phyloP scores from a whole-genome alignment of 2,329 filamentous ascomycete genomes.

The Ophiosphaerella narmari region DNA sequence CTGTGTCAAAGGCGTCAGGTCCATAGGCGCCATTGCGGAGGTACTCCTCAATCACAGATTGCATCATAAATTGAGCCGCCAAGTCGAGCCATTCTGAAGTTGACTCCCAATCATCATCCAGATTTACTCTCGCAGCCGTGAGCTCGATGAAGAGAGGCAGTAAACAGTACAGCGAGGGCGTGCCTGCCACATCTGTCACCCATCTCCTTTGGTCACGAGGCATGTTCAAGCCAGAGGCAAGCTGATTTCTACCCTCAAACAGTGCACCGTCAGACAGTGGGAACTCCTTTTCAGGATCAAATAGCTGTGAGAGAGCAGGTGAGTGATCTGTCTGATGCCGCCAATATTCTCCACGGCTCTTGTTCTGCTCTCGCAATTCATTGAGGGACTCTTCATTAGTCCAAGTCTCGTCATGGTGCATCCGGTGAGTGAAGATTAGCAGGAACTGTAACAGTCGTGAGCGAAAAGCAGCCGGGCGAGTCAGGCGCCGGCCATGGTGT shows the following conservation, averaged over 20 bases:
- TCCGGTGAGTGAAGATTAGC: constrained; percentile 50
- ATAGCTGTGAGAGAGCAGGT: constrained; percentile 26
- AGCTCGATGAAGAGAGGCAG: constrained; percentile 56
- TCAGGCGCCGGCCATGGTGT: constrained; percentile 42
- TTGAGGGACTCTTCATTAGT: constrained; percentile 43
- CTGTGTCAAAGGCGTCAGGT: constrained; percentile 46
- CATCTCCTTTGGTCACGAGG: constrained; percentile 27
- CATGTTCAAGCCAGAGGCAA: constrained; percentile 32
- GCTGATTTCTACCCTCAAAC: constrained; percentile 31
- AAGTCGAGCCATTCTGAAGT: constrained; percentile 52
- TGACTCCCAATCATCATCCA: constrained; percentile 40
- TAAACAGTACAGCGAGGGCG: constrained; percentile 46
- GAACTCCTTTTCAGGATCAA: constrained; percentile 34
- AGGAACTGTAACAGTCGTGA: constrained; percentile 55
- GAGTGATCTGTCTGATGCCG: constrained; percentile 22
- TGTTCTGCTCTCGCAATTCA: constrained; percentile 45
- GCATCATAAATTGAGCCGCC: constrained; percentile 54
- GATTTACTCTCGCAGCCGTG: constrained; percentile 50
- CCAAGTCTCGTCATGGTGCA: constrained; percentile 45
- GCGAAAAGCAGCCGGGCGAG: constrained; percentile 53
- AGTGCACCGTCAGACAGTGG: constrained; percentile 32
- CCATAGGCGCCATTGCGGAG: constrained; percentile 45
- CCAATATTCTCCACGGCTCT: constrained; percentile 36
- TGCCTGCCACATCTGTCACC: constrained; percentile 45
- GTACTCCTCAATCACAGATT: constrained; percentile 57